These are phyloP conservation scores for Circinella umbellata DNA, from an alignment of 371 early-diverging fungal genomes.

Conservation along the genomic window DNA sequence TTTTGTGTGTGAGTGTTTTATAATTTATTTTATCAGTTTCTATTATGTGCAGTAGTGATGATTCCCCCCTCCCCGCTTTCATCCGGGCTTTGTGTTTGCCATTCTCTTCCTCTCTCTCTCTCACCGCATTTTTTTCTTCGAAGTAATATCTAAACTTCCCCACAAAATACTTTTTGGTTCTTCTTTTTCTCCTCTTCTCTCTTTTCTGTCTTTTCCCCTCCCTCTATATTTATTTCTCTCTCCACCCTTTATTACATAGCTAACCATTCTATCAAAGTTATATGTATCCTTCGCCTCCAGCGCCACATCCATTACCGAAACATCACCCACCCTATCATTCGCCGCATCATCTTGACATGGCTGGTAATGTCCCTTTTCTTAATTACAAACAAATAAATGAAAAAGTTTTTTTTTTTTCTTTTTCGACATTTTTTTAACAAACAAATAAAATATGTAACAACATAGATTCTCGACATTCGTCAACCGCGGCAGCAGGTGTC, in stretches of 20 bases:
- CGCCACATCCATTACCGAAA: conserved; percentile 16
- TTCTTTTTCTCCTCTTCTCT: conserved; percentile 2
- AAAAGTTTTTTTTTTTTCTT: too few relatives aligned
- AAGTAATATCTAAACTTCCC: background rate
- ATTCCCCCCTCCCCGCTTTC: too few relatives aligned
- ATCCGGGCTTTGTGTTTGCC: too few relatives aligned
- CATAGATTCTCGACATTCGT: conserved; percentile 3
- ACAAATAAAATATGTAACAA: background rate
- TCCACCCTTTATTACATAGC: too few relatives aligned
- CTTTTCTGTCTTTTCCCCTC: conserved; percentile 1
- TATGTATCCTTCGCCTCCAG: conserved; percentile 24
- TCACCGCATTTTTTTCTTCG: background rate
- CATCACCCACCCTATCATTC: conserved; percentile 8
- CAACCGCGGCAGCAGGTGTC: background rate
- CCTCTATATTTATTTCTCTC: background rate
- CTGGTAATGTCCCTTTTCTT: background rate
- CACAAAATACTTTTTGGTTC: background rate
- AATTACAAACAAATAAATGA: too few relatives aligned
- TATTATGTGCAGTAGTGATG: too few relatives aligned
- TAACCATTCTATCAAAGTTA: background rate
- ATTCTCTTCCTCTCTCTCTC: too few relatives aligned
- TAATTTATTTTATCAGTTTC: too few relatives aligned
- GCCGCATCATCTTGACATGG: conserved; percentile 9
- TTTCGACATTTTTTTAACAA: too few relatives aligned
- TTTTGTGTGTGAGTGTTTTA: too few relatives aligned